Base-by-base conservation (phyloP, 495 filamentous ascomycete species). In the Extremus antarcticus region DNA sequence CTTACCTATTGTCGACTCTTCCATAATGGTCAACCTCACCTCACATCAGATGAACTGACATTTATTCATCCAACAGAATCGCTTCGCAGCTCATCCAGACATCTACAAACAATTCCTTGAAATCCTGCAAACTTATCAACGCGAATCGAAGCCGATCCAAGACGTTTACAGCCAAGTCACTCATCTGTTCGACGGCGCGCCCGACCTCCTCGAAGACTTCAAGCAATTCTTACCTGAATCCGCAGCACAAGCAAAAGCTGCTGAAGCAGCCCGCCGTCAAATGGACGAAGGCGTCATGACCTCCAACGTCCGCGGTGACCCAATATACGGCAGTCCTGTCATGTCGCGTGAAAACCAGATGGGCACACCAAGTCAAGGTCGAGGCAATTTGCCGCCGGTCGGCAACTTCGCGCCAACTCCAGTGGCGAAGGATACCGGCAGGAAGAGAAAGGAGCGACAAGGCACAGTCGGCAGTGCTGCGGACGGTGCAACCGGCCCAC, bases 31-130 rank as follows among this genome's bases (percentile, higher is more conserved):
- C 20, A 51, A 24, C 20, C 29, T 20, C n/a, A n/a, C n/a, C n/a
- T 41, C 20, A 46, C 29, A 16, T 52, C 15, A 4, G 15, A 32
- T 3, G 19, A 11, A 43, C 59, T 65, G 50, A 64, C 48, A 21
- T 47, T 55, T 8, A 39, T 47, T 43, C 40, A 3, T 29, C 40
- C n/a, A 17, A 0, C 46, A 73, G 92, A 99, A 96, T 66, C 92
- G 94, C 40, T 99, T 96, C 67, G 80, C 92, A 45, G 80, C 84
- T 59, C 87, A 92, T 56, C 94, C 94, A 8, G 94, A 99, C 64
- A 97, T 97, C 52, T 99, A 99, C 74, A 99, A 99, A 64, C 89
- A 97, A 63, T 99, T 99, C 66, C 79, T 99, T 8, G 94, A 99
- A 66, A 99, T 99, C 24, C 73, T 99, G 43, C 94, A 99, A 68